Conservation (phyloP, 305 asterid genomes). For the Fraxinus platypoda region DNA sequence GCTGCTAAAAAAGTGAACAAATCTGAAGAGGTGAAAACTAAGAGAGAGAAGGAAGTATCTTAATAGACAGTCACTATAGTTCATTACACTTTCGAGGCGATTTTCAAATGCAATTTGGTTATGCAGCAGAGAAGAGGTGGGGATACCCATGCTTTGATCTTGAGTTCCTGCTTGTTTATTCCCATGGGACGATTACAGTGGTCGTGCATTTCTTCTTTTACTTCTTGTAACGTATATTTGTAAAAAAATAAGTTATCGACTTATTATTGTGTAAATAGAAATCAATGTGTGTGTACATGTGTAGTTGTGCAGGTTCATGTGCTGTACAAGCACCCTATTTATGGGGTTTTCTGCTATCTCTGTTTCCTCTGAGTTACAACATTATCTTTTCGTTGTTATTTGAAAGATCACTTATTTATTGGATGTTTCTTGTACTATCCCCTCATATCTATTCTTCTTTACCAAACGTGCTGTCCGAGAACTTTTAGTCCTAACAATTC, state of each 20-base stretch:
- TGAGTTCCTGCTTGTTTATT: constrained; percentile 7
- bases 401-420: neutral
- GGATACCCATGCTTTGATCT: neutral
- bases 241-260: constrained; percentile 20
- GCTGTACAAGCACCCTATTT: constrained; percentile 11
- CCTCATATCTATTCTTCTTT: neutral
- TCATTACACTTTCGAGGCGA: neutral
- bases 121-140: constrained; percentile 1
- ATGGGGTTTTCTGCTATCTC: constrained; percentile 2
- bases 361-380: neutral
- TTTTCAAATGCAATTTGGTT: constrained; percentile 1
- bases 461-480: neutral
- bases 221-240: constrained; percentile 27
- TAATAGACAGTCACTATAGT: neutral
- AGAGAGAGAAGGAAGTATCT: constrained; percentile 31
- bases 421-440: neutral
- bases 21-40: constrained; percentile 36
- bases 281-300: constrained; percentile 10
- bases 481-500: neutral
- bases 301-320: constrained; percentile 24
- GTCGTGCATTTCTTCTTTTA: constrained; percentile 11
- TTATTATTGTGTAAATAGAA: constrained; percentile 25
- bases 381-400: neutral
- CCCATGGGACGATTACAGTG: neutral
- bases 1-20: constrained; percentile 39